phyloP scores from a whole-genome alignment of 495 filamentous ascomycete species.

The Penicillium fimorum region DNA sequence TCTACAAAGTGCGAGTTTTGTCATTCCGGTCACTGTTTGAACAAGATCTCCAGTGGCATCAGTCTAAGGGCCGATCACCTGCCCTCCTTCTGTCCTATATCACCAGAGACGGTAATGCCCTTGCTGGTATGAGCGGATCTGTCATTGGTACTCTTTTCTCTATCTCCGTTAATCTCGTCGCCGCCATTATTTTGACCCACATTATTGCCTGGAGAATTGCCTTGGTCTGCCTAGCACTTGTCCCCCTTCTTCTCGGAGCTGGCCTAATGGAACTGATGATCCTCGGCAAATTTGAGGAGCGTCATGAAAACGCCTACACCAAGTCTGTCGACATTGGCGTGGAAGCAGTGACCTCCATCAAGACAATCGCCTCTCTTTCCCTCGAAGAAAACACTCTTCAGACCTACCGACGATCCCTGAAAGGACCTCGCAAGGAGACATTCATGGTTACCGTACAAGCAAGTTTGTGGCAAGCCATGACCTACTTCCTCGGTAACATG shows the following conservation, averaged over 20 bases:
- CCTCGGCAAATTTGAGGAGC: slow-evolving; percentile 53
- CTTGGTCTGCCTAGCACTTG: slow-evolving; percentile 35
- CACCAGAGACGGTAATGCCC: slow-evolving; percentile 44
- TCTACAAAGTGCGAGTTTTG: slow-evolving; percentile 45
- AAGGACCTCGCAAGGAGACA: slow-evolving; percentile 46
- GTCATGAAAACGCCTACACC: slow-evolving; percentile 52
- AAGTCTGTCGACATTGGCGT: slow-evolving; percentile 48
- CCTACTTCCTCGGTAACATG: slow-evolving; percentile 49
- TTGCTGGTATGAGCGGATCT: slow-evolving; percentile 46
- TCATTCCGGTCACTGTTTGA: slow-evolving; percentile 49
- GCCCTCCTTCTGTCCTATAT: slow-evolving; percentile 44
- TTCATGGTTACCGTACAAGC: slow-evolving; percentile 42
- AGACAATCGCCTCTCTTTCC: slow-evolving; percentile 50
- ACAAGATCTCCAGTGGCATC: slow-evolving; percentile 53
- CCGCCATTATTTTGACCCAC: slow-evolving; percentile 36
- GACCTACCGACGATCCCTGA: slow-evolving; percentile 36
- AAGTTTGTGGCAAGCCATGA: slow-evolving; percentile 52
- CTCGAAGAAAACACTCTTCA: slow-evolving; percentile 39
- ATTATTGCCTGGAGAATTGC: slow-evolving; percentile 42
- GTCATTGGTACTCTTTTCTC: slow-evolving; percentile 45
- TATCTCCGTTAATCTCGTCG: slow-evolving; percentile 38
- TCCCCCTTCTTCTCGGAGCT: slow-evolving; percentile 40
- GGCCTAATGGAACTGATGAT: slow-evolving; percentile 51
- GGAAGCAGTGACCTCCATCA: slow-evolving; percentile 51
- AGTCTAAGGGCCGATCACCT: slow-evolving; percentile 41